Base-by-base conservation (phyloP, 495 filamentous ascomycete genomes). In the Penicillium alfredii region DNA sequence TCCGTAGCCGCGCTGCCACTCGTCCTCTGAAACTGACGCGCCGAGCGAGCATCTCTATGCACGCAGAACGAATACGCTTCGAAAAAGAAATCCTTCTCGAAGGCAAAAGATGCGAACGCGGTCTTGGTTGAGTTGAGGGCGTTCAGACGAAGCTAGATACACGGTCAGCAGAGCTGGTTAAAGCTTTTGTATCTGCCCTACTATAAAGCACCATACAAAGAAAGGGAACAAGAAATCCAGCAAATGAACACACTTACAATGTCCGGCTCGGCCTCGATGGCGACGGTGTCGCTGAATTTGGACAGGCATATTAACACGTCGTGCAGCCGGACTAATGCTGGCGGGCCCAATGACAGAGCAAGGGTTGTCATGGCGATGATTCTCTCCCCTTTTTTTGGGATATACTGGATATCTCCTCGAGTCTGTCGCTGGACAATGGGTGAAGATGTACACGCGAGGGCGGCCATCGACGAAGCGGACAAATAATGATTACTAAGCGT, bases 41-140 rank as follows among this genome's bases (percentile, higher is more conserved):
- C 36, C 3, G 41, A 19, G 6, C 41, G 38, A 22, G 26, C 34
- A 33, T 30, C 42, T 14, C 19, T 31, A 0, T 27, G 31, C 2
- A 51, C 15, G 8, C 40, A 47, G 26, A 69, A 69, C 1, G 53
- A 47, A 56, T 94, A 98, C 14, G 70, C 72, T 15, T 83, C 75
- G 53, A 96, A 98, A 63, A 96, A 98, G n/a, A 66, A 63, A 37
- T 68, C 71, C 16, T 72, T 72, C 31, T 82, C 76, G 23, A 95
- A 78, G 8, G 74, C 74, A 48, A 94, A 85, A 10, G 85, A 86
- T 0, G 83, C 79, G 63, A 95, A 95, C 25, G 88, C 88, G 13
- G 92, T 93, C 54, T 93, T 94, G 10, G 88, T 86, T n/a, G 80
- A 74, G 61, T 97, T 98, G 24, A 98, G 68, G 2, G 86, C 80